These are phyloP conservation scores for Chlorella sp. DNA, from an alignment of 139 green algal genomes.

Conservation along the genomic window DNA sequence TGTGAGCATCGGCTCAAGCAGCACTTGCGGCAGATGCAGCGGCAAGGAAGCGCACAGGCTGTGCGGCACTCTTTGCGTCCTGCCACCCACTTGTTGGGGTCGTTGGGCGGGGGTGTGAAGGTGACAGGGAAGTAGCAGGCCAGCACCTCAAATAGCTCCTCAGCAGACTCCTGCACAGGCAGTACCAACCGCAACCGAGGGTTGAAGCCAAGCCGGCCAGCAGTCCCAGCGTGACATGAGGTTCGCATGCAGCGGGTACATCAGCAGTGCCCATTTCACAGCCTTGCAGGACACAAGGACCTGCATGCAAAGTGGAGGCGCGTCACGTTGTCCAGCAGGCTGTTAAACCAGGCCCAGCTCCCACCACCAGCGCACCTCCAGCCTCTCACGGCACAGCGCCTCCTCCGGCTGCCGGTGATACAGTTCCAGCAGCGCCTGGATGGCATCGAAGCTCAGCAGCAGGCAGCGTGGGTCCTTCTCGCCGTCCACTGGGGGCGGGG, in stretches of 20 bases:
- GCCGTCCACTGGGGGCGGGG: slow-evolving; percentile 70
- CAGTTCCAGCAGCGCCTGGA: slow-evolving; percentile 26
- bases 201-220: too few relatives aligned
- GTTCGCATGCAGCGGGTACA: too few relatives aligned
- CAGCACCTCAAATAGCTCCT: slow-evolving; percentile 88
- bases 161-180: slow-evolving; percentile 35
- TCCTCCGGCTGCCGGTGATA: slow-evolving; percentile 15
- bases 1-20: too few relatives aligned
- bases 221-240: too few relatives aligned
- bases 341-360: background rate
- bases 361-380: slow-evolving; percentile 29
- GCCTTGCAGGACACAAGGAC: too few relatives aligned
- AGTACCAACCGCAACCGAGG: too few relatives aligned
- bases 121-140: slow-evolving; percentile 93
- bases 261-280: too few relatives aligned
- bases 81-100: slow-evolving; percentile 8
- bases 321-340: too few relatives aligned
- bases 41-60: too few relatives aligned
- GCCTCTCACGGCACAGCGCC: background rate
- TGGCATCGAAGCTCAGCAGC: slow-evolving; percentile 70
- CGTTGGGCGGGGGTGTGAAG: slow-evolving; percentile 83
- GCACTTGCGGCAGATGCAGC: too few relatives aligned
- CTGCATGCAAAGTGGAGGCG: too few relatives aligned
- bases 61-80: too few relatives aligned
- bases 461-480: slow-evolving; percentile 94